Conservation (phyloP, 768 basidiomycete species). For the Epithele typhae region DNA sequence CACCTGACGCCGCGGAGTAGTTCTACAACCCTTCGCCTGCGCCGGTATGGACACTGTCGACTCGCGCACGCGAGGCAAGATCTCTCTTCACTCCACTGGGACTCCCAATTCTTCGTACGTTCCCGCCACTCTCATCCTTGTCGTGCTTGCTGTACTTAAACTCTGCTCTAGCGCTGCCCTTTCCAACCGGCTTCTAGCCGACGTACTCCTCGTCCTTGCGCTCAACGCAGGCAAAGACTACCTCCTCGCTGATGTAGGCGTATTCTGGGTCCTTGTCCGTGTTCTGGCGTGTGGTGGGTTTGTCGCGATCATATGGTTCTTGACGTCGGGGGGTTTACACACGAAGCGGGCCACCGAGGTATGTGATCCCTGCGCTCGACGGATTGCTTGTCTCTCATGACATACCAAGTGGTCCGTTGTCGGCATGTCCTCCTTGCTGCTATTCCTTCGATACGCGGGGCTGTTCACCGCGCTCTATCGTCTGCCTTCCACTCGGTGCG, state of each 20-base stretch:
- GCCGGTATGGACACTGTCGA: slow-evolving; percentile 25
- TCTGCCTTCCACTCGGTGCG: slow-evolving; percentile 63
- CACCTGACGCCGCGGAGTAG: too few relatives aligned
- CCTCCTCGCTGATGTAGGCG: slow-evolving; percentile 62
- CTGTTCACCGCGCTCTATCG: slow-evolving; percentile 67
- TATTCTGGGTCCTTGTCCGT: slow-evolving; percentile 75
- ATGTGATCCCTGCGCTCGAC: slow-evolving; percentile 19
- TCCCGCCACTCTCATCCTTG: slow-evolving; percentile 3
- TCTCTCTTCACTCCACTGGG: slow-evolving; percentile 25
- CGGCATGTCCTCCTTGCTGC: slow-evolving; percentile 53
- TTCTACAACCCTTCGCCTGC: too few relatives aligned
- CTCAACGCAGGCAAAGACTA: slow-evolving; percentile 64
- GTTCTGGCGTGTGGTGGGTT: slow-evolving; percentile 71
- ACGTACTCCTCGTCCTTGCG: slow-evolving; percentile 59
- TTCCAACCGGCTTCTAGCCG: slow-evolving; percentile 54
- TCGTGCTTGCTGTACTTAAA: slow-evolving; percentile 14
- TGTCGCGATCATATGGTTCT: slow-evolving; percentile 59
- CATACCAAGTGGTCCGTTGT: slow-evolving; percentile 65
- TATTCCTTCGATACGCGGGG: slow-evolving; percentile 65
- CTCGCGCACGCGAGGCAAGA: slow-evolving; percentile 33
- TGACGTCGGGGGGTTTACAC: slow-evolving; percentile 45
- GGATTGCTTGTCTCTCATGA: not conserved
- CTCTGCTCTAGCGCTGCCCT: slow-evolving; percentile 35
- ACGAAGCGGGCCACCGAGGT: slow-evolving; percentile 61
- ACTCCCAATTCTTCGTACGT: slow-evolving; percentile 16